Evolutionary conservation across 2,329 filamentous ascomycete species (phyloP).

Genomic region (Scytalidium lignicola): DNA sequence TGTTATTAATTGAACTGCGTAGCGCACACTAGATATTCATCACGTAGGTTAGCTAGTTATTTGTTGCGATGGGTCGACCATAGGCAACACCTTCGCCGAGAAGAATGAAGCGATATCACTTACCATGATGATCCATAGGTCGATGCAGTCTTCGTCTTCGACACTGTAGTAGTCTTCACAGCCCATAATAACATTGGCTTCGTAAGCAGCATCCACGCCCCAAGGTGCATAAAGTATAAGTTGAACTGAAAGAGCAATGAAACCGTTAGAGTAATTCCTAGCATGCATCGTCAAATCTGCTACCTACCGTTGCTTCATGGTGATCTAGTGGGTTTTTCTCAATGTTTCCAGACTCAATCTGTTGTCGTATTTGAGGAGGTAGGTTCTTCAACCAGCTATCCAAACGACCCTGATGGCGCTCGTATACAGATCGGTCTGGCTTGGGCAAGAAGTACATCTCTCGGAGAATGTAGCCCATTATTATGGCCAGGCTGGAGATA

Average conservation of each 20-base stretch:
- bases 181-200: conserved; percentile 9
- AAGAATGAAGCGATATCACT: not conserved
- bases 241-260: conserved; percentile 5
- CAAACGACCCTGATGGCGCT: conserved; percentile 4
- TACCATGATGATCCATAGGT: conserved; percentile 7
- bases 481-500: conserved; percentile 8
- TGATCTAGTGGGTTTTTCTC: conserved; percentile 6
- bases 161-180: conserved; percentile 8
- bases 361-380: conserved; percentile 7
- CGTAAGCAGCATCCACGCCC: conserved; percentile 8
- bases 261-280: not conserved
- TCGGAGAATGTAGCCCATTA: conserved; percentile 9
- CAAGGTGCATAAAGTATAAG: conserved; percentile 10
- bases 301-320: conserved; percentile 7
- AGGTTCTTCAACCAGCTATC: conserved; percentile 7
- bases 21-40: conserved; percentile 7
- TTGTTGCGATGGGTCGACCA: not conserved
- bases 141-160: conserved; percentile 3
- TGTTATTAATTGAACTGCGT: conserved; percentile 7
- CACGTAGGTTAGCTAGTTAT: not conserved
- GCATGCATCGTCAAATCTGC: not conserved
- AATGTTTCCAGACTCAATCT: conserved; percentile 8
- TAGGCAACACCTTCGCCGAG: not conserved
- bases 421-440: conserved; percentile 6
- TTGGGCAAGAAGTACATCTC: conserved; percentile 10